Evolutionary conservation across 352 stramenopile genomes (phyloP).

Genomic region (Phytophthora pluvialis): DNA sequence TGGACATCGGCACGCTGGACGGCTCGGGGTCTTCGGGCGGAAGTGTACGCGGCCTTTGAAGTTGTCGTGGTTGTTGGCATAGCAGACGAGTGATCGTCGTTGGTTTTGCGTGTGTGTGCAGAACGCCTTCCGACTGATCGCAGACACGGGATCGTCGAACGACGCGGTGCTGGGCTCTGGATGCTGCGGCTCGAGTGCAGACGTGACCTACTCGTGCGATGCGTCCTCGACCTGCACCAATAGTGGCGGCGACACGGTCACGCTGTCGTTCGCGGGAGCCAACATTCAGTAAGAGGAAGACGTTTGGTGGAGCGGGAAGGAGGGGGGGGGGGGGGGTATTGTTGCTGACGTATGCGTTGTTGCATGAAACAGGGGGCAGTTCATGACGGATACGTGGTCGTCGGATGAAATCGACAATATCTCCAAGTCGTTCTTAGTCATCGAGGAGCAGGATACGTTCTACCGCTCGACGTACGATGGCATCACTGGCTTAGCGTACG

Average conservation of each 20-base stretch:
- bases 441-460: conserved; percentile 79
- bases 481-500: conserved; percentile 79
- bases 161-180: conserved; percentile 65
- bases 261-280: conserved; percentile 65
- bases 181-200: conserved; percentile 59
- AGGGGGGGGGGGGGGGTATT: too few species aligned
- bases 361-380: conserved; percentile 50
- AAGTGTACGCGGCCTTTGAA: conserved; percentile 25
- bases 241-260: conserved; percentile 32
- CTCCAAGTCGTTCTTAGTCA: conserved; percentile 76
- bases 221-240: conserved; percentile 67
- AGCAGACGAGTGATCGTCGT: not conserved
- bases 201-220: conserved; percentile 69
- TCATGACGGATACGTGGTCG: conserved; percentile 75
- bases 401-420: conserved; percentile 58
- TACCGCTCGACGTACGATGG: conserved; percentile 79
- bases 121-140: conserved; percentile 81
- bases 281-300: conserved; percentile 58
- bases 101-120: conserved; percentile 17
- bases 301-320: not conserved
- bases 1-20: conserved; percentile 41
- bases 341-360: conserved; percentile 17
- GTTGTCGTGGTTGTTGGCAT: not conserved
- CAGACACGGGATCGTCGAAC: conserved; percentile 87
- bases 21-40: conserved; percentile 27